Base-by-base conservation (phyloP, 306 rosid genomes). In the Ammopiptanthus mongolicus region DNA sequence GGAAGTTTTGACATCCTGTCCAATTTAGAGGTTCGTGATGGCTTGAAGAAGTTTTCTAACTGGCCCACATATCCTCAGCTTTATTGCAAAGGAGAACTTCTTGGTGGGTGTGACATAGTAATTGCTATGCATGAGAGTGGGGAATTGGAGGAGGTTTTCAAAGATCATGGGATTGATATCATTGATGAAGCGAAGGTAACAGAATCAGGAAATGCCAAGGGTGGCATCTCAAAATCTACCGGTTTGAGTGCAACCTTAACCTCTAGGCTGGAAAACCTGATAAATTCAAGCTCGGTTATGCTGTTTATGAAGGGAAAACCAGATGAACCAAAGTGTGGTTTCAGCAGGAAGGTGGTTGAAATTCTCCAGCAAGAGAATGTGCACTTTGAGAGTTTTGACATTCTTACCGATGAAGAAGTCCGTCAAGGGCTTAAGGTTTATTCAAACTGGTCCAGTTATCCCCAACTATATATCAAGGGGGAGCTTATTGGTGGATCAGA, bases 11-110 rank as follows among this genome's bases (percentile, higher is more conserved):
- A 95, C 55, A 84, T 92, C 80, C 85, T 95, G 34, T 81, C 86
- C 8, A 97, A 95, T 76, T 73, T 22, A 47, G 97, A 92, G 69
- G 86, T 87, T 68, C 92, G 97, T 9, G 97, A 91, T 28, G 93
- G 90, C 57, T 76, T 95, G 83, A 95, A 95, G 86, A 92, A 88
- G 79, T 86, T 80, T 47, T 92, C 97, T 19, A 92, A 90, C 81
- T 91, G 98, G 98, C 98, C 97, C 51, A 95, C 97, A 0, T 95
- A 73, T 83, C 98, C 98, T 34, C 97, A 95, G 80, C 90, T 95
- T 63, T 95, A 86, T 84, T 91, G 96, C 90, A 88, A 92, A 86
- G 96, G 97, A 48, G 97, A 95, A 76, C 93, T 95, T 78, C 84
- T 95, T 59, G 99, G 99, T 57, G 99, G 99, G 51, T 88, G 87